Base-by-base conservation (phyloP, 2,329 filamentous ascomycete species). In the Clonostachys chloroleuca region DNA sequence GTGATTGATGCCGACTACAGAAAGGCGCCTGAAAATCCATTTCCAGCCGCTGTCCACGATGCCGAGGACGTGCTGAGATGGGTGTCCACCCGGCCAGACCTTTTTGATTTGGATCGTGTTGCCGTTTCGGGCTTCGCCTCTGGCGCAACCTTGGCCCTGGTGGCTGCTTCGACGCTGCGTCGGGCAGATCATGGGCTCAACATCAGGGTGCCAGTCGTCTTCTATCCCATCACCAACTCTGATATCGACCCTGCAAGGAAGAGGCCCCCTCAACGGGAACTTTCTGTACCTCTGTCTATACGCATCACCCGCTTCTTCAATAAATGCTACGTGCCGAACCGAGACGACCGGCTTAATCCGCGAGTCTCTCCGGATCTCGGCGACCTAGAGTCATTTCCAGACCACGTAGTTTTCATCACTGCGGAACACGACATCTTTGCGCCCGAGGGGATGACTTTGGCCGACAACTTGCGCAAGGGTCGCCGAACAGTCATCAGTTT, bases 81-180 rank as follows among this genome's bases (percentile, higher is more conserved):
- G 70, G 51, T 67, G 2, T 42, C 47, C 12, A 50, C 57, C 1
- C 58, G 54, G 35, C 43, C 53, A 1, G 57, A 53, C 14, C 48
- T 54, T 12, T 64, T 67, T 17, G 61, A 72, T 52, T 50, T 59
- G 2, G 51, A 55, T 1, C 54, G 59, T 1, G 52, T 78, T 12
- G 73, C 69, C 2, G 41, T 77, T 0, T 70, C 68, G 7, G 75
- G 75, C 0, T 72, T 72, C 40, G 72, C 67, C 9, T 70, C 70
- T 0, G 76, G 76, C 2, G 74, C 61, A 1, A 73, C 68, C 47
- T 55, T 78, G 20, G 67, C 68, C 9, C 52, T 77, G 1, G 52
- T 62, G 1, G 60, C 54, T 2, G 54, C 60, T 1, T 55, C 56
- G 9, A 47, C 56, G 24, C 43, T 61, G 2, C 55, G 77, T 9